These are phyloP conservation scores for Ettlia oleoabundans DNA, from an alignment of 139 green algal species.

Conservation along the genomic window DNA sequence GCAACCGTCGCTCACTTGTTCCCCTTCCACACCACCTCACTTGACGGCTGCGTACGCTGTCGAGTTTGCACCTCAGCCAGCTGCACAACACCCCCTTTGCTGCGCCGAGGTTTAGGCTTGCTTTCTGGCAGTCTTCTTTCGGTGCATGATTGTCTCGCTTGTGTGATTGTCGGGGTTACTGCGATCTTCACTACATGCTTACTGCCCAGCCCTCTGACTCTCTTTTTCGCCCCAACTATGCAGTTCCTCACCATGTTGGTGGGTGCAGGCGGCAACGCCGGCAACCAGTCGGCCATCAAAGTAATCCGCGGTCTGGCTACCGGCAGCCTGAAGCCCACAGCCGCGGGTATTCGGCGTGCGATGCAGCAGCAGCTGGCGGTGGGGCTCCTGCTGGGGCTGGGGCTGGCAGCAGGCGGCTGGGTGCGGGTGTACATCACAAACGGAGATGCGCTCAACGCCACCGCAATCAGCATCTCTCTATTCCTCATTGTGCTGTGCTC, in stretches of 20 bases:
- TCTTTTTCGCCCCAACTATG: background rate
- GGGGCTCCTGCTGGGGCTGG: conserved; percentile 73
- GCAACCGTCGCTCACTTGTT: no score
- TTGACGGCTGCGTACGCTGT: no score
- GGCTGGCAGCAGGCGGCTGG: conserved; percentile 75
- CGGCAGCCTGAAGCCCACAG: conserved; percentile 60
- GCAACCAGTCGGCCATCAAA: conserved; percentile 94
- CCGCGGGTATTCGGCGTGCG: conserved; percentile 46
- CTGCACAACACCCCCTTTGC: no score
- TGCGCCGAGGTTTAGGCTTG: no score
- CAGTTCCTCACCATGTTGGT: conserved; percentile 7
- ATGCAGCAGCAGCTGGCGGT: conserved; percentile 80
- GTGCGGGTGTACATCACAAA: conserved; percentile 83
- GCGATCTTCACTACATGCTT: no score
- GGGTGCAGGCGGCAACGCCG: conserved; percentile 78
- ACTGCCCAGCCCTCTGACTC: background rate
- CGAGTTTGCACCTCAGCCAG: no score
- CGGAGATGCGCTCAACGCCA: conserved; percentile 64
- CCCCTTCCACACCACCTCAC: no score
- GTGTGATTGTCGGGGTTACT: no score
- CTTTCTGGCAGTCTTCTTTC: no score
- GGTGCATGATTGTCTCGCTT: no score
- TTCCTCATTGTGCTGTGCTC: conserved; percentile 85
- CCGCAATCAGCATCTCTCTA: conserved; percentile 81
- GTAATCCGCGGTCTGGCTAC: conserved; percentile 85